Percentiles rank a stretch among this genome's conserved stretches.
Evolutionary conservation across 257 asterid genomes (phyloP).

Genomic region (Lithospermum erythrorhizon): DNA sequence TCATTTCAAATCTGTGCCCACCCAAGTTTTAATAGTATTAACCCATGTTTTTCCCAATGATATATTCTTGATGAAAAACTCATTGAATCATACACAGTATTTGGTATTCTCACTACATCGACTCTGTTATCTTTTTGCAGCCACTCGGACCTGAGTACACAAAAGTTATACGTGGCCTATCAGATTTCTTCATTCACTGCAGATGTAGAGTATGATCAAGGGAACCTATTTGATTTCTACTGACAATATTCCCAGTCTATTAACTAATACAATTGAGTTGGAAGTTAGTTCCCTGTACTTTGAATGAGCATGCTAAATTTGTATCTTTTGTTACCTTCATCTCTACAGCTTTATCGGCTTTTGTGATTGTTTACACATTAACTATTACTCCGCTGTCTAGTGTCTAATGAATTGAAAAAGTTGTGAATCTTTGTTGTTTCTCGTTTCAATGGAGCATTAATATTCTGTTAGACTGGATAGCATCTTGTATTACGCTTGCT

Average conservation of each 20-base stretch:
- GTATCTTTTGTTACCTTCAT: slow-evolving; percentile 55
- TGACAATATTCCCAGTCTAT: slow-evolving; percentile 8
- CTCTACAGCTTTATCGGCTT: slow-evolving; percentile 40
- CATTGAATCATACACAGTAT: not conserved
- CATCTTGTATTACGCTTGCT: too few species aligned
- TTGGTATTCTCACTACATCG: not conserved
- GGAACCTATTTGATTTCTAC: slow-evolving; percentile 27
- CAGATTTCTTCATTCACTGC: slow-evolving; percentile 46
- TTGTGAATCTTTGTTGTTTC: slow-evolving; percentile 4
- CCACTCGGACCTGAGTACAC: slow-evolving; percentile 55
- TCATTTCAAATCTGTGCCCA: not conserved
- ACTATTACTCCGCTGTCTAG: slow-evolving; percentile 20
- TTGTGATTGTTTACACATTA: slow-evolving; percentile 42
- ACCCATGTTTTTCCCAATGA: not conserved
- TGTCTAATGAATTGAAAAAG: slow-evolving; percentile 14
- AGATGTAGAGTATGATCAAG: slow-evolving; percentile 10
- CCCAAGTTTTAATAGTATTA: not conserved
- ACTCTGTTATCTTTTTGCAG: slow-evolving; percentile 21
- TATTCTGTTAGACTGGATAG: too few species aligned
- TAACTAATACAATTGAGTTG: slow-evolving; percentile 30
- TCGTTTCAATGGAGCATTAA: too few species aligned
- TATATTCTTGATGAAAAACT: not conserved
- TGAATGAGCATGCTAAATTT: slow-evolving; percentile 37
- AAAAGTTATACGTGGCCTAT: slow-evolving; percentile 41
- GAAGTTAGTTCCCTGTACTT: slow-evolving; percentile 77